Percentiles rank a stretch among this genome's conserved stretches.
Evolutionary conservation across 2,329 filamentous ascomycete species (phyloP).

Genomic region (Trichoderma gracile): DNA sequence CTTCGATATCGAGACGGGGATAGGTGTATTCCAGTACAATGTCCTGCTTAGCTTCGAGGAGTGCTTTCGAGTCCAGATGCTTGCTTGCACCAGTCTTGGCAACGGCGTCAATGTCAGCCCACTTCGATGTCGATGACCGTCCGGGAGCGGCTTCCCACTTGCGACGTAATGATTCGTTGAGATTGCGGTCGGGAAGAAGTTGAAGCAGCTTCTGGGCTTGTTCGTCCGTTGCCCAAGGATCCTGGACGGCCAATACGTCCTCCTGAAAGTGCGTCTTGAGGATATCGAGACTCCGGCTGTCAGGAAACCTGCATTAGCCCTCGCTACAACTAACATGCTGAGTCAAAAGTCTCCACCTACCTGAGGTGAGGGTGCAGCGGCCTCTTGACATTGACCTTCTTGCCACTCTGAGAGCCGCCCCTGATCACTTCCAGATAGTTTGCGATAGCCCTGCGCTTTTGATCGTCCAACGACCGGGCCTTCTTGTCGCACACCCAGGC

Average conservation of each 20-base stretch:
- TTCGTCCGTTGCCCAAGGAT: constrained; percentile 74
- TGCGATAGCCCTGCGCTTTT: constrained; percentile 79
- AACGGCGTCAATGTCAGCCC: constrained; percentile 87
- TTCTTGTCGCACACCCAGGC: constrained; percentile 96
- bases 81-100: constrained; percentile 75
- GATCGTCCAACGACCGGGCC: constrained; percentile 81
- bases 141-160: constrained; percentile 88
- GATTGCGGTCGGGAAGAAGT: constrained; percentile 77
- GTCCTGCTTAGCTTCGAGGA: constrained; percentile 91
- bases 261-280: constrained; percentile 81
- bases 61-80: constrained; percentile 68
- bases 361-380: constrained; percentile 87
- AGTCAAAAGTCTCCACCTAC: constrained; percentile 42
- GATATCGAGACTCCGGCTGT: constrained; percentile 81
- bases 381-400: constrained; percentile 79
- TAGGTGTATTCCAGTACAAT: constrained; percentile 98
- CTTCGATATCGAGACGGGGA: constrained; percentile 92
- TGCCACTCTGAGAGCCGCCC: constrained; percentile 81
- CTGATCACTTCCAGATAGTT: constrained; percentile 89
- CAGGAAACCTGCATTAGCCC: constrained; percentile 21
- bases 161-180: constrained; percentile 77
- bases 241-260: constrained; percentile 79
- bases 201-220: constrained; percentile 76
- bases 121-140: constrained; percentile 77
- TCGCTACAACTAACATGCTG: not conserved